phyloP scores from a whole-genome alignment of 345 rosid species.

The Syzygium aqueum region DNA sequence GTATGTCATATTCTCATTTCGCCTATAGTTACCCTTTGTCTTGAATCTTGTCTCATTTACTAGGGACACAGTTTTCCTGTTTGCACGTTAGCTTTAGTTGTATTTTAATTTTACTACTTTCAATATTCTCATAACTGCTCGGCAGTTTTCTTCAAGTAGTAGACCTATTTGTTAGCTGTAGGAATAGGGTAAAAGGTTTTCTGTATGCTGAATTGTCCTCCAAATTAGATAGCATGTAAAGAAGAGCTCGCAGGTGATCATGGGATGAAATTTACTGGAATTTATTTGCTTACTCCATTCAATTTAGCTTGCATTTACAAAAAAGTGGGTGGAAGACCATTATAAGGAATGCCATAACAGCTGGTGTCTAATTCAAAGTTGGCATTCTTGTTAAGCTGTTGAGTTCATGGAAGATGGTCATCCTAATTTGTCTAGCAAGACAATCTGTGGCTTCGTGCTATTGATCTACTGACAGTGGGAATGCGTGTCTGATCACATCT shows the following conservation, averaged over 20 bases:
- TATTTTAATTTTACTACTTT: not conserved
- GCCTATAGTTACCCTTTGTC: not conserved
- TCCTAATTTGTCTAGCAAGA: not conserved
- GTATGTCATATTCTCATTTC: not conserved
- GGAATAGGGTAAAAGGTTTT: not conserved
- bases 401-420: not conserved
- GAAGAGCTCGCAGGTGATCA: not conserved
- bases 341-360: not conserved
- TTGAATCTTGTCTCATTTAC: not conserved
- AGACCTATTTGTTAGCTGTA: not conserved
- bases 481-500: not conserved
- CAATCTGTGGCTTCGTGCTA: not conserved
- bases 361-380: not conserved
- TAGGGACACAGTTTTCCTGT: not conserved
- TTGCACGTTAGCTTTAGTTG: not conserved
- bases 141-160: not conserved
- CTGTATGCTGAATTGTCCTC: not conserved
- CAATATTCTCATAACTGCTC: not conserved
- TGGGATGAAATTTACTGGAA: not conserved
- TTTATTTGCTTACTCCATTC: not conserved
- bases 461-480: not conserved
- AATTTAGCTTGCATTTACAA: not conserved
- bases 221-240: not conserved
- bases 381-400: not conserved
- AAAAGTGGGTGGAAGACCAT: not conserved